Evolutionary conservation across 176 grass and related monocot species (phyloP).

Genomic region (Otatea glauca): DNA sequence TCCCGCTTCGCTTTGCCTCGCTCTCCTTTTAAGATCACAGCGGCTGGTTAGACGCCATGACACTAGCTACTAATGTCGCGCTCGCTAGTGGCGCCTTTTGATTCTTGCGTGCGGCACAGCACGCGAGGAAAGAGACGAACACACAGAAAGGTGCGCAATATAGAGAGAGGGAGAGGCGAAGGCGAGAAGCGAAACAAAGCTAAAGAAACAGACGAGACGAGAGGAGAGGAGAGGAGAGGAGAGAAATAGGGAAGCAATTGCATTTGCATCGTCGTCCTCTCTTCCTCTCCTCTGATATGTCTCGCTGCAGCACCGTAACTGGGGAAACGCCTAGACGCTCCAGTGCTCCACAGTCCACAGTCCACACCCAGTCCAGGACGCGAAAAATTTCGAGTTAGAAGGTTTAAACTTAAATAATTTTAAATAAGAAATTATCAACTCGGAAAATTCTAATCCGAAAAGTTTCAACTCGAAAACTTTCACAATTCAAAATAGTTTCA

Average conservation of each 20-base stretch:
- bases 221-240: neutral
- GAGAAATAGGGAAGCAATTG: neutral
- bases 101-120: conserved; percentile 59
- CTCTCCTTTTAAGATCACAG: conserved; percentile 35
- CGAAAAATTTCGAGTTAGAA: too few relatives aligned
- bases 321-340: conserved; percentile 38
- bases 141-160: conserved; percentile 21
- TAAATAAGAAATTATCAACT: too few relatives aligned
- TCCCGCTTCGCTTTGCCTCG: conserved; percentile 5
- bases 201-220: neutral
- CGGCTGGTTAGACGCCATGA: conserved; percentile 4
- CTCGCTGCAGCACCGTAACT: conserved; percentile 29
- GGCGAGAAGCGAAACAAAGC: conserved; percentile 10
- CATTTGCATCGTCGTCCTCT: conserved; percentile 20
- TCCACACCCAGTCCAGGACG: neutral
- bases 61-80: conserved; percentile 8
- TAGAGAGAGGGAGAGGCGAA: neutral
- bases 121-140: conserved; percentile 59
- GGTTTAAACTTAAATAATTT: too few relatives aligned
- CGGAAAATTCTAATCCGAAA: too few relatives aligned
- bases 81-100: conserved; percentile 38
- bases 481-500: too few relatives aligned
- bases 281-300: neutral
- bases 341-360: too few relatives aligned
- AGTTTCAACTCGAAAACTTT: too few relatives aligned